Percentiles rank a stretch among this genome's conserved stretches.
Evolutionary conservation across 2,329 filamentous ascomycete species (phyloP).

Genomic region (Monosporascus ibericus): DNA sequence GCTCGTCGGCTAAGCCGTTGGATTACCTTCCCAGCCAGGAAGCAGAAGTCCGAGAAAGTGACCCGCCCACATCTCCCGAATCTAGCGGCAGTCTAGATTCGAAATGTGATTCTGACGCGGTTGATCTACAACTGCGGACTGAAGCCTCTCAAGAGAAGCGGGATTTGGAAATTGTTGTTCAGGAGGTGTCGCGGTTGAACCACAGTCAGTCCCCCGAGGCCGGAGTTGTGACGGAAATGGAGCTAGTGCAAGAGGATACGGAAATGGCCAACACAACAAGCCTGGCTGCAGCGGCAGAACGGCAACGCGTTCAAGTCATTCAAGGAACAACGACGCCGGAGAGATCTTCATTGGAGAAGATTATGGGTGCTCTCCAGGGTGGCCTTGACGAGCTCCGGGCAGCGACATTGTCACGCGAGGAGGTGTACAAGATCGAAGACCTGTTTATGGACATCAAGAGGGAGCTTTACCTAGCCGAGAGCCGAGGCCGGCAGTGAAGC

Average conservation of each 20-base stretch:
- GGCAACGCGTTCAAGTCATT: not conserved
- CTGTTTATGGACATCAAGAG: conserved; percentile 72
- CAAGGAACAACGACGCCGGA: conserved; percentile 13
- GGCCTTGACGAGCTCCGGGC: conserved; percentile 55
- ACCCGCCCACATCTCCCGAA: not conserved
- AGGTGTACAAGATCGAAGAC: conserved; percentile 69
- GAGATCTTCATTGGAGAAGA: conserved; percentile 36
- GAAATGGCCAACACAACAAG: not conserved
- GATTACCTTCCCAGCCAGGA: conserved; percentile 9
- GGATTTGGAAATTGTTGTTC: conserved; percentile 10
- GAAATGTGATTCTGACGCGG: conserved; percentile 23
- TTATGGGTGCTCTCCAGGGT: conserved; percentile 47
- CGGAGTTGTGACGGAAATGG: conserved; percentile 3
- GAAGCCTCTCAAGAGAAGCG: conserved; percentile 25
- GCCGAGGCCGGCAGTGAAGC: conserved; percentile 35
- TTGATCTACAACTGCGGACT: conserved; percentile 23
- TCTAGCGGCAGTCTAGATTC: conserved; percentile 3
- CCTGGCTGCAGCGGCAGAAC: not conserved
- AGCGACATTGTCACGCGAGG: conserved; percentile 54
- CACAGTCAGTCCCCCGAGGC: conserved; percentile 4
- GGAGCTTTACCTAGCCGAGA: conserved; percentile 65
- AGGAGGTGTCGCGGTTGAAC: conserved; percentile 4
- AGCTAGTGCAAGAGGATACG: conserved; percentile 8
- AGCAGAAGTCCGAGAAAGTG: conserved; percentile 4
- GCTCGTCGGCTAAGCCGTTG: conserved; percentile 1